Conservation (phyloP, 192 early-diverging fungal genomes). For the Coemansia sp. region DNA sequence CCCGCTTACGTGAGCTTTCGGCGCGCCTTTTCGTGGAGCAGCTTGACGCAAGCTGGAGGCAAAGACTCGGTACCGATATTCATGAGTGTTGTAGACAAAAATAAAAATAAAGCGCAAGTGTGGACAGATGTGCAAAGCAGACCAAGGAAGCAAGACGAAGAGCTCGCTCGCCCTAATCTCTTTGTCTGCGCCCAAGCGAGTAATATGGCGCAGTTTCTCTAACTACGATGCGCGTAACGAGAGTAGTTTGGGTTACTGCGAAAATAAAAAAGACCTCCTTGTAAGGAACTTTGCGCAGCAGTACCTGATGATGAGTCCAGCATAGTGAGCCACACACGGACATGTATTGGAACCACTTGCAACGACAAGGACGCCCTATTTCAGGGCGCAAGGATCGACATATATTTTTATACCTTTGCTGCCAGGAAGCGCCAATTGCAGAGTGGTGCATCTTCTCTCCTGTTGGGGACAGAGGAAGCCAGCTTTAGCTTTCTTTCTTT, state of each 20-base stretch:
- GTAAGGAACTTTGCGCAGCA: neutral
- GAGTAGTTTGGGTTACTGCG: neutral
- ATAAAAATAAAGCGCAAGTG: neutral
- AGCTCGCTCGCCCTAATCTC: neutral
- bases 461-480: neutral
- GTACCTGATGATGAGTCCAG: neutral
- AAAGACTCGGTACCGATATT: constrained; percentile 20
- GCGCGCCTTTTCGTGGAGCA: constrained; percentile 51
- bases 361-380: neutral
- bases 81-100: neutral
- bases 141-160: neutral
- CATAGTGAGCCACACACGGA: neutral
- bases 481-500: neutral
- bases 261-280: neutral
- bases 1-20: constrained; percentile 39
- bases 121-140: neutral
- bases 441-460: neutral
- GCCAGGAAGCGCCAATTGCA: neutral
- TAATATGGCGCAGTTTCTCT: constrained; percentile 1
- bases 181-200: neutral
- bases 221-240: neutral
- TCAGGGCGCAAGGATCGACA: neutral
- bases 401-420: neutral
- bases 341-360: neutral
- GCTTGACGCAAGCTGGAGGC: constrained; percentile 41